Evolutionary conservation across 2,329 filamentous ascomycete genomes (phyloP), one percentile per base, ranked within the genome.

Genomic region (Trichoderma sp.): DNA sequence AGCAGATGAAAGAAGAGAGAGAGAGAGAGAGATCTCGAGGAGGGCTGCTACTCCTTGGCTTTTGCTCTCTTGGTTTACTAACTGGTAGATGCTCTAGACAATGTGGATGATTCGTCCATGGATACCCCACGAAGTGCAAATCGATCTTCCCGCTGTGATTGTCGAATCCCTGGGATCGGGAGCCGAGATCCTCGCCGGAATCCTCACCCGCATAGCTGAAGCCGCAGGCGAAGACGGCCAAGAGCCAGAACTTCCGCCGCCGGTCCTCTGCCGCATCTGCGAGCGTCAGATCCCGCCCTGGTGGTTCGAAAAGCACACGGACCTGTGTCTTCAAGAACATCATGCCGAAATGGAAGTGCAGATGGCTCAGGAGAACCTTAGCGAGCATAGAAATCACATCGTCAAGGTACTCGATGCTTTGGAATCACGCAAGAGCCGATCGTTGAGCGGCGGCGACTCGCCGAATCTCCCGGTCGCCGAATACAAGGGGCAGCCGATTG

Each of bases 31-130:
- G 30, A 51, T 41, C 10, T 41, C 15, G 45, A 52, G 17, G 50
- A 52, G 12, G 7, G 17, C 30, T 17, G 24, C 57, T 30, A 34
- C 47, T 43, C 34, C 21, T 28, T 1, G 9, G 15, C 7, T 48
- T 41, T 50, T n/a, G 5, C 26, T 5, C 3, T 43, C 41, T 62
- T 34, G 9, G 14, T 10, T 54, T 54, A 39, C 41, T 30, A 59
- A 61, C 67, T 67, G 51, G 69, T 56, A 7, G 19, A 56, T 30
- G n/a, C 52, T 44, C 15, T 58, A 97, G 92, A 96, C 92, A 19
- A 99, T 99, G 96, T 99, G 95, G 95, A 99, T 99, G 93, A 87
- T 99, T 70, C 91, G 95, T 69, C 95, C 94, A 2, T 96, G 93
- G 78, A 89, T 93, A 47, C 91, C 94, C 6, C 87, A 93, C 69